Base-by-base conservation (phyloP, 768 basidiomycete species). In the Leccinum broughii region DNA sequence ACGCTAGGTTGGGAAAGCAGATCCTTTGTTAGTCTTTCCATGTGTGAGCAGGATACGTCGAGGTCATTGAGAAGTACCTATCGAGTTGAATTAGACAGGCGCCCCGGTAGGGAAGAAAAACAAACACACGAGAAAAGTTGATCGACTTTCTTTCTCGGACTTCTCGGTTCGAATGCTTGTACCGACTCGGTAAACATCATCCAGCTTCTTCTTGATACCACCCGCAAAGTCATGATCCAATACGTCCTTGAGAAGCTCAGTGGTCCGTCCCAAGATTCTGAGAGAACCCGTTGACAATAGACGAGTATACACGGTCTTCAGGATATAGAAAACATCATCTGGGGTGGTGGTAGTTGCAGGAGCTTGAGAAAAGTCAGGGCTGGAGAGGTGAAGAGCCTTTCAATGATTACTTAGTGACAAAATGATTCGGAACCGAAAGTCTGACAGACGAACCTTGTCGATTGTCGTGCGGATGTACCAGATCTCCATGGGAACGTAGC, bases 271-370 rank as follows among this genome's bases (percentile, higher is more conserved):
- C 2, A 93, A 79, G 3, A 82, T 83, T 6, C 72, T 69, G 4
- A 85, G 63, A 3, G 89, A 89, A 0, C 93, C 93, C 0, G 90
- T 89, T 0, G 91, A 89, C 17, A 97, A 70, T 34, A 94, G 75
- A 11, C 97, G 85, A 20, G 84, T 79, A 5, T 95, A 79, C 3
- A 95, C 88, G 7, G 86, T 81, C 73, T 97, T 98, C 60, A 98
- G 79, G 59, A 99, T 89, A 75, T 97, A 99, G 77, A 98, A 99
- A 2, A 89, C 90, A 66, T 98, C 97, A 72, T 99, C 97, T 0
- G 93, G 92, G 0, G 85, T 86, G 0, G 92, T 93, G 0, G 89
- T 91, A 2, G 80, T 84, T 11, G 82, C 77, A 54, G 83, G 92
- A 44, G 67, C 76, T 58, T 88, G 83, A 2, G 87, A 81, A 7